Conservation (phyloP, 768 basidiomycete species). For the Xanthoconium purpureum region DNA sequence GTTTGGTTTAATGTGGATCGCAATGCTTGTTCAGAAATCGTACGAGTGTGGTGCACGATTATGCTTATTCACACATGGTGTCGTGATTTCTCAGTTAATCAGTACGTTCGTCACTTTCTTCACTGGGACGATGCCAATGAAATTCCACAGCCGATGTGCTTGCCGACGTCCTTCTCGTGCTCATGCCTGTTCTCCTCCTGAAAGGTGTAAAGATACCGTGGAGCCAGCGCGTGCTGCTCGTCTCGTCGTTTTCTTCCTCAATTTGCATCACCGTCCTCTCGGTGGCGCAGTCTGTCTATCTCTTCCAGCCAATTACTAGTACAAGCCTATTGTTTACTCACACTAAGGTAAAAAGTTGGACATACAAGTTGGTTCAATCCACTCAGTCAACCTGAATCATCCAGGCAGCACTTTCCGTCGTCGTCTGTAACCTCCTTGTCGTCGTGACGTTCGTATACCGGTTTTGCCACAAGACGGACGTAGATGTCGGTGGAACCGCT, state of each 20-base stretch:
- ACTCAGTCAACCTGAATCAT: neutral
- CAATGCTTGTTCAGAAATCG: neutral
- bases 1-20: conserved; percentile 18
- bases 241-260: conserved; percentile 21
- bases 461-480: conserved; percentile 7
- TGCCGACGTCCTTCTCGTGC: conserved; percentile 16
- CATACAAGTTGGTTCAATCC: neutral
- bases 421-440: conserved; percentile 23
- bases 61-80: neutral
- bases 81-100: conserved; percentile 12
- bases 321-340: conserved; percentile 9
- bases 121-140: neutral
- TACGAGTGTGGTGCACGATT: neutral
- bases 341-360: conserved; percentile 17
- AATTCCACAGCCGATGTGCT: conserved; percentile 16
- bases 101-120: conserved; percentile 3
- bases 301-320: conserved; percentile 5
- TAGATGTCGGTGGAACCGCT: neutral
- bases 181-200: conserved; percentile 14
- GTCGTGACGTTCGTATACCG: conserved; percentile 15
- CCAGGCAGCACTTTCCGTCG: conserved; percentile 20
- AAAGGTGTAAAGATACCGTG: conserved; percentile 11
- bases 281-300: conserved; percentile 7
- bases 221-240: conserved; percentile 11
- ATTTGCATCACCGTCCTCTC: conserved; percentile 20